A percentile compares a stretch with the other conserved stretches of the same genome.
Evolutionary conservation across 306 rosid genomes (phyloP).

Genomic region (Rubus parviflorus): DNA sequence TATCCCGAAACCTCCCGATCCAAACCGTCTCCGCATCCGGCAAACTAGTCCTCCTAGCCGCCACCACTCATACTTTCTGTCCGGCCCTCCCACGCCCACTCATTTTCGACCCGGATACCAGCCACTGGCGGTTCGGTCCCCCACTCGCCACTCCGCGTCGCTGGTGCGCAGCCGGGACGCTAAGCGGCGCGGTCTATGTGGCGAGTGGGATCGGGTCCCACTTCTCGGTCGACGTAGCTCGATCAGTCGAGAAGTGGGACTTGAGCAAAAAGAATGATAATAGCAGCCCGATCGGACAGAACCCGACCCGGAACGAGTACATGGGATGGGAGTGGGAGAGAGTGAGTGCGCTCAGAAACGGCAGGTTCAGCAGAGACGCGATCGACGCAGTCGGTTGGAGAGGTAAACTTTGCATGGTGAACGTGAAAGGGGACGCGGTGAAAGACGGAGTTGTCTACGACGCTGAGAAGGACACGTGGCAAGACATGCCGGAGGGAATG

Average conservation of each 20-base stretch:
- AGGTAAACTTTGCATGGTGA: slow-evolving; percentile 76
- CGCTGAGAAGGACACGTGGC: slow-evolving; percentile 51
- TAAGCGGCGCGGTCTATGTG: slow-evolving; percentile 38
- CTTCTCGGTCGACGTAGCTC: slow-evolving; percentile 55
- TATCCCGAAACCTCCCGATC: slow-evolving; percentile 66
- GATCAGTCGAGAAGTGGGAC: slow-evolving; percentile 56
- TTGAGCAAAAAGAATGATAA: neutral
- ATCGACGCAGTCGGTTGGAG: slow-evolving; percentile 85
- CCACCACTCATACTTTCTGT: slow-evolving; percentile 49
- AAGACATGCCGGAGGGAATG: slow-evolving; percentile 83
- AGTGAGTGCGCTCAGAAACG: slow-evolving; percentile 44
- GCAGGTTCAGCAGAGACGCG: slow-evolving; percentile 73
- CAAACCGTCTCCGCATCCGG: slow-evolving; percentile 60
- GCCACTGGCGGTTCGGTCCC: slow-evolving; percentile 54
- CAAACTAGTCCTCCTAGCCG: slow-evolving; percentile 68
- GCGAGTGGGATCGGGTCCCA: slow-evolving; percentile 79
- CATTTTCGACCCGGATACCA: slow-evolving; percentile 46
- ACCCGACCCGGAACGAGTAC: too few species aligned
- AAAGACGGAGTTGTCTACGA: slow-evolving; percentile 70
- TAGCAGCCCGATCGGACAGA: neutral
- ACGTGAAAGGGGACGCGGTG: slow-evolving; percentile 56
- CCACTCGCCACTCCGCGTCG: slow-evolving; percentile 55
- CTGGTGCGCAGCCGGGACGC: slow-evolving; percentile 71
- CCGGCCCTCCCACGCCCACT: slow-evolving; percentile 72
- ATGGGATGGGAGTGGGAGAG: slow-evolving; percentile 47